Base-by-base conservation (phyloP, 1,284 basidiomycete genomes). In the Cryptococcus floricola region DNA sequence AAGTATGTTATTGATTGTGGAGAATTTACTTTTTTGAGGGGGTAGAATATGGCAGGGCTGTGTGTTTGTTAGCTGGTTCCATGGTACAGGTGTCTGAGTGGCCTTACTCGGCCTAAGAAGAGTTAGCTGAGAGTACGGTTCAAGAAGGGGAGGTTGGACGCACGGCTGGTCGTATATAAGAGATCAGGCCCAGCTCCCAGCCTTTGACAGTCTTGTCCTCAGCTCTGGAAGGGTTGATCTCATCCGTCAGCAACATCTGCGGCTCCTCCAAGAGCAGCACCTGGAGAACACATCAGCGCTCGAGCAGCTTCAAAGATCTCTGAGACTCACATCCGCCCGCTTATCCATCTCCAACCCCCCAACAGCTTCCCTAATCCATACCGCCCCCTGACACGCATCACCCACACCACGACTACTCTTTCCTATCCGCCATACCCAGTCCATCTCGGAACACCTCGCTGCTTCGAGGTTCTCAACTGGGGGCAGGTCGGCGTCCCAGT, bases 151-250 rank as follows among this genome's bases (percentile, higher is more conserved):
- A 37, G 10, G 5, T 31, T 23, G 2, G 19, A 62, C 64, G 56
- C 39, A 67, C 66, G 39, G 56, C 52, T 25, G 66, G 66, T 18
- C 62, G 18, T 28, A 60, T 46, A 54, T 64, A 60, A 3, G 64
- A 56, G 27, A 64, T 49, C 13, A 67, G 44, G 2, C 61, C 64
- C 53, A 65, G 49, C 53, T 58, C 50, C 59, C 59, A 61, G 18
- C 41, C 34, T 2, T 54, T 44, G 2, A 44, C 54, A 23, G 56
- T 49, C 7, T 28, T 14, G 7, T 38, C 47, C n/a, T 51, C 43
- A 2, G 65, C 45, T 8, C 37, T 10, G 16, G 45, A 39, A 53
- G 59, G 53, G 6, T 52, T 31, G 3, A 38, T 28, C 16, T 58
- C 51, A 9, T 42, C 46, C 25, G 25, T 19, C 16, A 65, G 49